Evolutionary conservation across 257 asterid genomes (phyloP).

Genomic region (Fraxinus quadrangulata): DNA sequence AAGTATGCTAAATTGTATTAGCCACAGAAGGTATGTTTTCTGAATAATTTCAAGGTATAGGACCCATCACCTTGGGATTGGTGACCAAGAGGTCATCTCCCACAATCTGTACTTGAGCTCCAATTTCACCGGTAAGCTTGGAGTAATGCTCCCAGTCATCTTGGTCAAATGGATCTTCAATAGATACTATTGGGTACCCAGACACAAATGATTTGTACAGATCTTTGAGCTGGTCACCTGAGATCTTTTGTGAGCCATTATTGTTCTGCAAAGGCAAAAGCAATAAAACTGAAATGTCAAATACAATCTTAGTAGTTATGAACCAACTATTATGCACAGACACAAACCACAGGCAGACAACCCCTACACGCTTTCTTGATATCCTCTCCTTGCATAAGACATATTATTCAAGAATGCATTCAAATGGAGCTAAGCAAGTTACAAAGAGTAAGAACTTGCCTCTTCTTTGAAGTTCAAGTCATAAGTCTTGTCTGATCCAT

Average conservation of each 20-base stretch:
- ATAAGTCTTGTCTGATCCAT: constrained; percentile 68
- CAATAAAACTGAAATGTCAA: not conserved
- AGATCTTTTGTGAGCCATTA: constrained; percentile 75
- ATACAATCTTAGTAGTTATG: not conserved
- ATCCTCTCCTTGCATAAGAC: not conserved
- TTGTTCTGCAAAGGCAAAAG: constrained; percentile 56
- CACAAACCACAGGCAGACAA: not conserved
- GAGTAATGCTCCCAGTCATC: constrained; percentile 95
- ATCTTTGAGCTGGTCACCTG: constrained; percentile 91
- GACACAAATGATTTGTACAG: constrained; percentile 82
- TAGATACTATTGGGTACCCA: constrained; percentile 89
- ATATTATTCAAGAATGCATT: not conserved
- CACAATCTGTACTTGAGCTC: constrained; percentile 85
- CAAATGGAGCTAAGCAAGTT: not conserved
- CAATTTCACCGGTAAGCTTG: constrained; percentile 74
- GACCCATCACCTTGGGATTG: constrained; percentile 72
- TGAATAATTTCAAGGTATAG: not conserved
- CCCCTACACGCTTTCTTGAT: not conserved
- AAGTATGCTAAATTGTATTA: not conserved
- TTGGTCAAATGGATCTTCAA: constrained; percentile 97
- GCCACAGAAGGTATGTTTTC: not conserved
- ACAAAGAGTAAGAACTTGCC: constrained; percentile 37
- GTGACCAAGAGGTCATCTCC: constrained; percentile 98
- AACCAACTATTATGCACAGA: not conserved
- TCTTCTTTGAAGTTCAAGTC: constrained; percentile 98